Percentiles rank a stretch among this genome's conserved stretches.
Evolutionary conservation across 2,329 filamentous ascomycete genomes (phyloP).

Genomic region (Chaetomium sp.): DNA sequence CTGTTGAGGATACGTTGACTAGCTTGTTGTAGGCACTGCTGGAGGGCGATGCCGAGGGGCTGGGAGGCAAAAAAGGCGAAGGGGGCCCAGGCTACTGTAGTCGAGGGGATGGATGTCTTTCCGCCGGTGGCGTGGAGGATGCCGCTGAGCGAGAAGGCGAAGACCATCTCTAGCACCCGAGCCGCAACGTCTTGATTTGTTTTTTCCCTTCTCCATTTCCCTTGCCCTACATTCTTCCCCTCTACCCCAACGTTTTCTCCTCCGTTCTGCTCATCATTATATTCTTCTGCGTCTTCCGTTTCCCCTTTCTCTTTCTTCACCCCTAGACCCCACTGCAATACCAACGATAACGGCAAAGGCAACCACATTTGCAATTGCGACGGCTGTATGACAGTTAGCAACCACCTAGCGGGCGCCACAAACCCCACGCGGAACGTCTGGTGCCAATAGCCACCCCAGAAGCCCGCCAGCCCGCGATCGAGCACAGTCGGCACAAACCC

Average conservation of each 20-base stretch:
- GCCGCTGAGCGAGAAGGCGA: constrained; percentile 62
- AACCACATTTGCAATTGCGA: too few relatives aligned
- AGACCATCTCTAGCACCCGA: constrained; percentile 14
- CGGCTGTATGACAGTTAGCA: constrained; percentile 27
- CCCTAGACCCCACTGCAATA: too few relatives aligned
- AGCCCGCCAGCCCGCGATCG: constrained; percentile 67
- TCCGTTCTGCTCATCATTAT: too few relatives aligned
- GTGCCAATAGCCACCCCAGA: constrained; percentile 88
- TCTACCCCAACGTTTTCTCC: too few relatives aligned
- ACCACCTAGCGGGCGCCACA: constrained; percentile 48
- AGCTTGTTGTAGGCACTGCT: constrained; percentile 35
- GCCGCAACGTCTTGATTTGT: too few relatives aligned
- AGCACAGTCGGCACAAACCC: constrained; percentile 44
- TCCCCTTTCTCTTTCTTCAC: too few relatives aligned
- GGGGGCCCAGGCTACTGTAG: constrained; percentile 42
- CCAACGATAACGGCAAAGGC: too few relatives aligned
- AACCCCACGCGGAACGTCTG: constrained; percentile 78
- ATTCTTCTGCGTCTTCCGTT: too few relatives aligned
- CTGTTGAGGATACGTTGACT: constrained; percentile 23
- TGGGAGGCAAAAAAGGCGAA: constrained; percentile 68
- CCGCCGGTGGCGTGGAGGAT: constrained; percentile 66
- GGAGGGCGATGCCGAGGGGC: constrained; percentile 56
- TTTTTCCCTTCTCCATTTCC: too few relatives aligned
- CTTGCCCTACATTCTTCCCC: too few relatives aligned
- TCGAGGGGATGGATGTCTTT: constrained; percentile 42